A percentile compares a stretch with the other conserved stretches of the same genome.
These are phyloP conservation scores for Parastagonospora avenae DNA, from an alignment of 2,329 filamentous ascomycete species.

Conservation along the genomic window DNA sequence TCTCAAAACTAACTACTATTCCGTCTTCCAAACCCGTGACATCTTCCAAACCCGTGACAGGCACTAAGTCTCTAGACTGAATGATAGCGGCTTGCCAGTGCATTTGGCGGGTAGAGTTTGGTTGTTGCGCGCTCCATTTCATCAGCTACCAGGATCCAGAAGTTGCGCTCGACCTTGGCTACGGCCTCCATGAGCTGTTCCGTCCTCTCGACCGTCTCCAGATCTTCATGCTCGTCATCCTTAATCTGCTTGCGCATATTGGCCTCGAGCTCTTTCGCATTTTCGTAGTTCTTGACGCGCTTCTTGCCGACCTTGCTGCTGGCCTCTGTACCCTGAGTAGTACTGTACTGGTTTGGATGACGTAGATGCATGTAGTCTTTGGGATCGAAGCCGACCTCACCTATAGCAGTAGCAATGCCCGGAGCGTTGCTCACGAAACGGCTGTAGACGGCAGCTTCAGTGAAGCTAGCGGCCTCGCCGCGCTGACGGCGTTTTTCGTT, in stretches of 20 bases:
- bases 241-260: conserved; percentile 23
- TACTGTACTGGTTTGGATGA: conserved; percentile 17
- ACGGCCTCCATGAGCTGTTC: conserved; percentile 37
- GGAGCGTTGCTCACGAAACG: conserved; percentile 43
- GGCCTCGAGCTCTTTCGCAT: conserved; percentile 25
- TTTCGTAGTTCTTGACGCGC: conserved; percentile 28
- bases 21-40: too few species aligned
- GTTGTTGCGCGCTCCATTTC: conserved; percentile 34
- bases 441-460: conserved; percentile 41
- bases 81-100: conserved; percentile 24
- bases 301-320: conserved; percentile 23
- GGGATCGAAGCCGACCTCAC: conserved; percentile 39
- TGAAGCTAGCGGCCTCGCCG: conserved; percentile 26
- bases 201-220: conserved; percentile 25
- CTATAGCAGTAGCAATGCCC: conserved; percentile 20
- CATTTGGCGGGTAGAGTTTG: conserved; percentile 26
- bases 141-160: conserved; percentile 41
- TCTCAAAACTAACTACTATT: too few species aligned
- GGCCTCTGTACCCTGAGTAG: conserved; percentile 1
- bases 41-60: too few species aligned
- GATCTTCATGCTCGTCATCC: conserved; percentile 10
- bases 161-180: conserved; percentile 30
- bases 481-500: conserved; percentile 26
- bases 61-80: conserved; percentile 1
- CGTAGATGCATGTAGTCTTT: conserved; percentile 43